Evolutionary conservation across 2,329 filamentous ascomycete species (phyloP).

Genomic region (Alternaria postmessia): DNA sequence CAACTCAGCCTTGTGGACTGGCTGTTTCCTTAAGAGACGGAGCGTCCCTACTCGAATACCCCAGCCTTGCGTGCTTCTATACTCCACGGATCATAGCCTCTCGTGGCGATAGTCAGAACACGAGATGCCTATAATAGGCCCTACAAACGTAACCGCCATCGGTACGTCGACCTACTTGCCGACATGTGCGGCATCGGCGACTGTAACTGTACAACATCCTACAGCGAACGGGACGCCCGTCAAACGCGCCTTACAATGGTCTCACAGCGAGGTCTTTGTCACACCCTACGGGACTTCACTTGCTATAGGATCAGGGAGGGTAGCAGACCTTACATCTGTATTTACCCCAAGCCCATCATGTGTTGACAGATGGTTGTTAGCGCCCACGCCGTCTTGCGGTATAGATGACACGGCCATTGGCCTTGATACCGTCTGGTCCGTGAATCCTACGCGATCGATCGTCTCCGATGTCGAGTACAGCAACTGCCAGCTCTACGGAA

Average conservation of each 20-base stretch:
- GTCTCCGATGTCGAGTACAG: background rate
- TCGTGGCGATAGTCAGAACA: background rate
- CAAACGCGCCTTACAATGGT: background rate
- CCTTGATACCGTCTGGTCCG: background rate
- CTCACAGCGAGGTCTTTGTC: background rate
- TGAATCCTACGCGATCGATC: background rate
- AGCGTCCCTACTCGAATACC: too few species aligned
- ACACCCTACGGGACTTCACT: rapidly evolving
- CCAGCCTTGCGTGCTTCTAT: background rate
- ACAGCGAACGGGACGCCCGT: too few species aligned
- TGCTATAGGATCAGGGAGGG: background rate
- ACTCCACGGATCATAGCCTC: background rate
- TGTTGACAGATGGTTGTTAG: background rate
- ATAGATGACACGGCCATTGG: background rate
- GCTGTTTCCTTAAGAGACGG: too few species aligned
- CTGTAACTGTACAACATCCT: too few species aligned
- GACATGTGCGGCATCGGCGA: too few species aligned
- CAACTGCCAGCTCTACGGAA: background rate
- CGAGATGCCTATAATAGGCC: background rate
- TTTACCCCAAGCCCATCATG: background rate
- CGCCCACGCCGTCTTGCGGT: rapidly evolving
- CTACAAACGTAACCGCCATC: too few species aligned
- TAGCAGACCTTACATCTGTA: background rate
- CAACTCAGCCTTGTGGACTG: too few species aligned
- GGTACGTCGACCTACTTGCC: too few species aligned